These are phyloP conservation scores for Otatea glauca DNA, from an alignment of 176 grass and related monocot genomes.

Conservation along the genomic window DNA sequence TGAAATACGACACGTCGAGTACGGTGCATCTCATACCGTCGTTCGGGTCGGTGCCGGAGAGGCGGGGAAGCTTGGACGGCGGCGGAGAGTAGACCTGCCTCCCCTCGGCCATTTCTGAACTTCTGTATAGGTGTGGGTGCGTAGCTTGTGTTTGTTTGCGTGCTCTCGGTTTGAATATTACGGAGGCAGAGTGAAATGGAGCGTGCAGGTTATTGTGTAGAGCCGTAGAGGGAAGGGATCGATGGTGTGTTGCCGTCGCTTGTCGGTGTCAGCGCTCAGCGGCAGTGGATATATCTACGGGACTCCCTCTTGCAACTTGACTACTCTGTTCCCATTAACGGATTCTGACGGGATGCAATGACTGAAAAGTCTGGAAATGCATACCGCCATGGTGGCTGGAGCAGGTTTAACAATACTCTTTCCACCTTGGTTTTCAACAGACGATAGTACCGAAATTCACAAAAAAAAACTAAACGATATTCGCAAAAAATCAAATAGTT, in stretches of 20 bases:
- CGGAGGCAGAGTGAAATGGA: neutral
- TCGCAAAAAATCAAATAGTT: too few species aligned
- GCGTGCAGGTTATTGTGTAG: constrained; percentile 10
- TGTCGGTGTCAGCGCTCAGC: constrained; percentile 17
- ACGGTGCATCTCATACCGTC: constrained; percentile 38
- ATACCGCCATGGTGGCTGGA: too few species aligned
- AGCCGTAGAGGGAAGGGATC: neutral
- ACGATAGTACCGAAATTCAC: too few species aligned
- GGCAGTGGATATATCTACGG: neutral
- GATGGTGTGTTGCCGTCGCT: neutral
- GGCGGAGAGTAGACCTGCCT: constrained; percentile 54
- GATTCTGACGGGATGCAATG: too few species aligned
- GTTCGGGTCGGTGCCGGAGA: constrained; percentile 51
- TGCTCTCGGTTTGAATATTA: neutral
- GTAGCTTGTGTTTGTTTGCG: neutral
- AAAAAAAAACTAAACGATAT: too few species aligned
- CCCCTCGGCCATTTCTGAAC: constrained; percentile 38
- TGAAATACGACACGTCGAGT: neutral
- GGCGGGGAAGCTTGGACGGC: constrained; percentile 64
- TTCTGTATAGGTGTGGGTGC: neutral
- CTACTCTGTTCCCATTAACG: too few species aligned
- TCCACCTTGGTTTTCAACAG: too few species aligned
- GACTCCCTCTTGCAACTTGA: too few species aligned
- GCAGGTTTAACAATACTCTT: too few species aligned
- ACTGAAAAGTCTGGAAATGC: too few species aligned